phyloP scores from a whole-genome alignment of 1,284 basidiomycete species.

The Puccinia coronata region DNA sequence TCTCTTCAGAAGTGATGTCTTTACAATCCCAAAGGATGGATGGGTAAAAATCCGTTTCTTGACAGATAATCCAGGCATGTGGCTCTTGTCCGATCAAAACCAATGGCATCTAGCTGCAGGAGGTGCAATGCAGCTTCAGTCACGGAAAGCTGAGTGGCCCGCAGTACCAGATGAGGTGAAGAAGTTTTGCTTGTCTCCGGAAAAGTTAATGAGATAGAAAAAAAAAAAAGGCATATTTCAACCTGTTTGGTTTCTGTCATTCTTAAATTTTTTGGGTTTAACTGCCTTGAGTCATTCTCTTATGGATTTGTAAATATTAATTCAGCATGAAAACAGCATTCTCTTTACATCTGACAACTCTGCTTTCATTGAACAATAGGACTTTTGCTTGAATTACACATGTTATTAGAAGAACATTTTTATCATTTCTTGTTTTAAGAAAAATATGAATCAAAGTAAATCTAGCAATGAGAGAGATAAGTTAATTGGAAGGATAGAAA shows the following conservation, averaged over 20 bases:
- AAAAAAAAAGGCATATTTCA: too few relatives aligned
- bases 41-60: conserved; percentile 51
- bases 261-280: not conserved
- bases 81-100: conserved; percentile 54
- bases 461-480: too few relatives aligned
- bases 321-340: not conserved
- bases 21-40: conserved; percentile 42
- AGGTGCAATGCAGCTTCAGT: conserved; percentile 46
- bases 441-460: too few relatives aligned
- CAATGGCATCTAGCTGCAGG: conserved; percentile 49
- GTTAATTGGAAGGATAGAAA: too few relatives aligned
- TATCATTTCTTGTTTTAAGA: too few relatives aligned
- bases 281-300: not conserved
- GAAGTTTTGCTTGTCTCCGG: conserved; percentile 40
- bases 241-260: too few relatives aligned
- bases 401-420: too few relatives aligned
- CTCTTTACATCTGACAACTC: conserved; percentile 3
- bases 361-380: not conserved
- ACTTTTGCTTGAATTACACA: not conserved
- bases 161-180: conserved; percentile 40
- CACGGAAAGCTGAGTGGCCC: conserved; percentile 24
- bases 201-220: not conserved
- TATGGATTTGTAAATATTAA: not conserved
- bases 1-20: conserved; percentile 36
- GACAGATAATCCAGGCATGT: conserved; percentile 54